Conservation (phyloP, 2,329 filamentous ascomycete species). For the Fusarium sp. region DNA sequence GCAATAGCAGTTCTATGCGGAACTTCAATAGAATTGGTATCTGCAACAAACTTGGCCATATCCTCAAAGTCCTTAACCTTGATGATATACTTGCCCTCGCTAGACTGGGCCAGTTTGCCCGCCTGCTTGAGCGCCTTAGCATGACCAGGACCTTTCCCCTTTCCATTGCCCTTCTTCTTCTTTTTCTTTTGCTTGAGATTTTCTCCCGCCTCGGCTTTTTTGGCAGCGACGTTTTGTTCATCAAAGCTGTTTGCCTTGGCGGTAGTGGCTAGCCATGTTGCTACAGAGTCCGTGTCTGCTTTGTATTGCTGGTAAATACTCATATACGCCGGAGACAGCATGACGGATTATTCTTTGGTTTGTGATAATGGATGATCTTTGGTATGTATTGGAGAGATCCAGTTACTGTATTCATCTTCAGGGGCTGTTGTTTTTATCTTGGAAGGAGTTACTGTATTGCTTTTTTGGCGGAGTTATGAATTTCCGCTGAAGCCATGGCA, state of each 20-base stretch:
- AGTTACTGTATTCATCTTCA: too few relatives aligned
- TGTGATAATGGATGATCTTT: too few relatives aligned
- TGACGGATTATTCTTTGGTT: rapidly evolving
- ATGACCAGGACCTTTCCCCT: conserved; percentile 6
- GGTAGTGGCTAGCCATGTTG: conserved; percentile 33
- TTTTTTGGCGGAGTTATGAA: neutral
- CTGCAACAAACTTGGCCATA: conserved; percentile 31
- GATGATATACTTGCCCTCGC: conserved; percentile 6
- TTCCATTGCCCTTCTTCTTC: conserved; percentile 14
- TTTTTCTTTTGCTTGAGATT: neutral
- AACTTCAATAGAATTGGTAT: conserved; percentile 15
- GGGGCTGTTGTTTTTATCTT: neutral
- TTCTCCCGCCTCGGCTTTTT: neutral
- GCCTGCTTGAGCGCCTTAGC: neutral
- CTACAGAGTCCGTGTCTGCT: conserved; percentile 36
- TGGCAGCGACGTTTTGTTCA: neutral
- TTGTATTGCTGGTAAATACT: conserved; percentile 39
- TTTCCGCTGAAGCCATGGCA: neutral
- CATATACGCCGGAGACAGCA: neutral
- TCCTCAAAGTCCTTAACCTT: conserved; percentile 35
- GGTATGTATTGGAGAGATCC: too few relatives aligned
- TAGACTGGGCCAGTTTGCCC: neutral
- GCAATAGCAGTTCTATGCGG: conserved; percentile 21
- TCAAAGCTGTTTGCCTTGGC: conserved; percentile 29
- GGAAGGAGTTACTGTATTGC: neutral